Conservation (phyloP, 1,139 yeast species). For the Sporopachydermia cereana region DNA sequence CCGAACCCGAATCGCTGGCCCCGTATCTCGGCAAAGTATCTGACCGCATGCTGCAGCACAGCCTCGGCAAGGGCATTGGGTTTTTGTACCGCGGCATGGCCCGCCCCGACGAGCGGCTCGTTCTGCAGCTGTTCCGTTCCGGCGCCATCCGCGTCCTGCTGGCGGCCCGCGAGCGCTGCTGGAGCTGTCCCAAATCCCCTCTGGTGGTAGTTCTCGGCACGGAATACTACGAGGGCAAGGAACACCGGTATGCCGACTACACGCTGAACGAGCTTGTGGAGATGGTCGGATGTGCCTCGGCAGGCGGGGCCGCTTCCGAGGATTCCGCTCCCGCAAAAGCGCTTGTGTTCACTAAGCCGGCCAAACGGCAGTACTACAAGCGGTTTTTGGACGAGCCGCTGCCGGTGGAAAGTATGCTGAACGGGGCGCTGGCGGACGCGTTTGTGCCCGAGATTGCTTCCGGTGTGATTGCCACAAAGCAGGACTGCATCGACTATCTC, state of each 20-base stretch:
- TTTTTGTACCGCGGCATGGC: slow-evolving; percentile 48
- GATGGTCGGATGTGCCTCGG: slow-evolving; percentile 53
- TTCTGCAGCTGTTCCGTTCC: slow-evolving; percentile 39
- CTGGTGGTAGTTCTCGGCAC: slow-evolving; percentile 62
- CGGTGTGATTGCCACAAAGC: slow-evolving; percentile 53
- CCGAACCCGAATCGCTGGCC: slow-evolving; percentile 29
- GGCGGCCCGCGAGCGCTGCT: slow-evolving; percentile 45
- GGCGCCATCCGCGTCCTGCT: slow-evolving; percentile 43
- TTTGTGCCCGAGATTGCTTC: slow-evolving; percentile 63
- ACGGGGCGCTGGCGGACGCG: slow-evolving; percentile 47
- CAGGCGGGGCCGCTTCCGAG: slow-evolving; percentile 20
- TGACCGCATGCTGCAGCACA: slow-evolving; percentile 36
- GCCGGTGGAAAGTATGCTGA: slow-evolving; percentile 75
- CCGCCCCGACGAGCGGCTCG: slow-evolving; percentile 38
- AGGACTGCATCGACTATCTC: slow-evolving; percentile 85
- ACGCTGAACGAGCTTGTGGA: slow-evolving; percentile 54
- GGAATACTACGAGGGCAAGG: slow-evolving; percentile 59
- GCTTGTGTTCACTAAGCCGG: slow-evolving; percentile 43
- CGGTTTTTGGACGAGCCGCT: slow-evolving; percentile 64
- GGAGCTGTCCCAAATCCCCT: slow-evolving; percentile 39
- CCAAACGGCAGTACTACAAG: slow-evolving; percentile 52
- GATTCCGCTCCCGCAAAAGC: slow-evolving; percentile 27
- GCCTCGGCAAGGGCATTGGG: slow-evolving; percentile 59
- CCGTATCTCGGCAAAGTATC: slow-evolving; percentile 32
- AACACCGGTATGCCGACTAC: slow-evolving; percentile 60